Evolutionary conservation across 768 basidiomycete genomes (phyloP), one percentile per base, ranked within the genome.

Genomic region (Suillus alpinus): DNA sequence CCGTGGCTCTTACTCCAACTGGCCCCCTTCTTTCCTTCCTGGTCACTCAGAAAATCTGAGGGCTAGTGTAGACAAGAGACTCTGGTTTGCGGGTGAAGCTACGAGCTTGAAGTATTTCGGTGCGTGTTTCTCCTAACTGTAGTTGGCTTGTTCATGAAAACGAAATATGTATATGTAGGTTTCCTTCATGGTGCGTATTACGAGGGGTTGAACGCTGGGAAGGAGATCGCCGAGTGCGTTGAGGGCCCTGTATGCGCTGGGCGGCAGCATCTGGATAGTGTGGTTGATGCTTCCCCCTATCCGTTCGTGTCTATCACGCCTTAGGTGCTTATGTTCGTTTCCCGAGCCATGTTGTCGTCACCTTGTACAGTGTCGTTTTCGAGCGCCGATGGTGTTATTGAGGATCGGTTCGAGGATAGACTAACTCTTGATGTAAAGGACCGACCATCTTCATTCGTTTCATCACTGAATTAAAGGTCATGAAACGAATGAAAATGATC

Each of bases 51-150:
- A 80, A 31, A 86, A 88, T 65, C 65, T 88, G 51, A 77, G 82
- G 59, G 83, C 84, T 6, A 85, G 83, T 23, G 74, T 88, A 18
- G 73, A 73, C 5, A 63, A 71, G 39, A 74, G 77, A 9, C 74
- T 88, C 18, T 87, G 82, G 78, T 88, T 88, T 63, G 81, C 86
- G 0, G 86, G 86, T 4, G 86, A 88, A 68, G 85, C 81, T 8
- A 86, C 81, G 12, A 86, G 81, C 59, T 69, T 77, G 53, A 77
- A 81, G 62, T 83, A 84, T 72, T 87, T 79, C 63, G 86, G 86
- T 84, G 50, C 41, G 81, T 75, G n/a, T 18, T 52, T n/a, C 36
- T 20, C 63, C n/a, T 34, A 14, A 4, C 3, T 10, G 16, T 4
- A 32, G 32, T 68, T 64, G 37, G 29, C 49, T 14, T 51, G 49